Evolutionary conservation across 768 basidiomycete species (phyloP), one percentile per base, ranked within the genome.

Genomic region (Cyathus striatus): DNA sequence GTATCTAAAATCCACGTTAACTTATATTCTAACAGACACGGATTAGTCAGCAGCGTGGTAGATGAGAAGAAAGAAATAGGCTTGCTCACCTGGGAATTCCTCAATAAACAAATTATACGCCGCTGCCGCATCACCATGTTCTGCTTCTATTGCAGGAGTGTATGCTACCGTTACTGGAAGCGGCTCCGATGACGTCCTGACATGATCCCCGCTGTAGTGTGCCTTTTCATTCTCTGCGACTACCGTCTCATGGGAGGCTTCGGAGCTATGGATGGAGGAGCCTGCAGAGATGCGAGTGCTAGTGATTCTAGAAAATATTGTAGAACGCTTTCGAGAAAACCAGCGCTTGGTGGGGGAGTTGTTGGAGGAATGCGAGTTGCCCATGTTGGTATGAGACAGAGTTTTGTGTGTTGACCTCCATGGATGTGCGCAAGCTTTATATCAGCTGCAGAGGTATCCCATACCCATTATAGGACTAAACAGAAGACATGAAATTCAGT

Each of bases 1-100:
- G 76, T 70, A 52, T 88, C 86, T 42, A 88, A 57, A 44, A 81
- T 81, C 79, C 83, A 83, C 5, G 85, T 86, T 13, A 67, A 66
- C 38, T 72, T 71, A 50, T 85, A 88, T 59, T 84, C 81, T 59
- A 42, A 32, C 40, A 43, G 16, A 6, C 17, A 20, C 23, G 22
- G 23, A 49, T 26, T n/a, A n/a, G 32, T 23, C 25, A 22, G 35
- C 18, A 42, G 16, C 35, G 16, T 41, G 16, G 38, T 6, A 17
- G 41, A 24, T n/a, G 36, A 20, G 12, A 21, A 23, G 9, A 35
- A 30, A 32, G 38, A 13, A 10, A 4, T 5, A 24, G 23, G 37
- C 23, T 12, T 34, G 42, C 53, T 34, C 49, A 66, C 66, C 67
- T 38, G 68, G 69, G 45, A 60, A 67, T 32, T 64, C 60, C n/a